Evolutionary conservation across 1,284 basidiomycete genomes (phyloP).

Genomic region (Rhizoctonia solani): DNA sequence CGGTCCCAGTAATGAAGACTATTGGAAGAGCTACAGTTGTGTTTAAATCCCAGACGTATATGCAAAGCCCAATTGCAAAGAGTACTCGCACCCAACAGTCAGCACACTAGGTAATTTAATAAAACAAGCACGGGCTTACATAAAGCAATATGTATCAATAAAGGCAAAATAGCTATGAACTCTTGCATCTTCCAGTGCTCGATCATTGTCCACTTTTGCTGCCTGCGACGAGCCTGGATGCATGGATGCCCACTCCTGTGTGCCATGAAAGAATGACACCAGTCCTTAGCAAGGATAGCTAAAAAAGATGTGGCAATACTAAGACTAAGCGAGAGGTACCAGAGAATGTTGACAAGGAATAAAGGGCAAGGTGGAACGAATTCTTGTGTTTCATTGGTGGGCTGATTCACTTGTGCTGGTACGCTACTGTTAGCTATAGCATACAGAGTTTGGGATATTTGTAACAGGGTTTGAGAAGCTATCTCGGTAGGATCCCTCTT

Average conservation of each 20-base stretch:
- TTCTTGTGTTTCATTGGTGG: neutral
- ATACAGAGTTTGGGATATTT: neutral
- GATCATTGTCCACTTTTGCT: neutral
- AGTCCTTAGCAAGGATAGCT: constrained; percentile 10
- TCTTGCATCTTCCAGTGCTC: constrained; percentile 5
- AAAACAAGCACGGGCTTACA: neutral
- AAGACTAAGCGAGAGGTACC: constrained; percentile 11
- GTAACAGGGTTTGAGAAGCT: neutral
- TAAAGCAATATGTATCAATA: constrained; percentile 3
- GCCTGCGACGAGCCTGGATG: neutral
- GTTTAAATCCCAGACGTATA: constrained; percentile 6
- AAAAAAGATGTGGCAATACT: neutral
- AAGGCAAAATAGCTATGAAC: constrained; percentile 2
- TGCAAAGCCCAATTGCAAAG: constrained; percentile 2
- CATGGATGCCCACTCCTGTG: neutral
- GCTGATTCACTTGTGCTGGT: neutral
- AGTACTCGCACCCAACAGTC: neutral
- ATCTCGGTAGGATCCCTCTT: neutral
- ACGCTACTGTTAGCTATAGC: neutral
- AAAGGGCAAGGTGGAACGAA: neutral
- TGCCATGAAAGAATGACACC: constrained; percentile 15
- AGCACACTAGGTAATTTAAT: neutral
- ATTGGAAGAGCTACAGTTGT: neutral
- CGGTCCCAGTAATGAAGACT: neutral
- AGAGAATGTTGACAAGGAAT: neutral